Base-by-base conservation (phyloP, 805 yeast species). In the Gaillardinia entomophila region DNA sequence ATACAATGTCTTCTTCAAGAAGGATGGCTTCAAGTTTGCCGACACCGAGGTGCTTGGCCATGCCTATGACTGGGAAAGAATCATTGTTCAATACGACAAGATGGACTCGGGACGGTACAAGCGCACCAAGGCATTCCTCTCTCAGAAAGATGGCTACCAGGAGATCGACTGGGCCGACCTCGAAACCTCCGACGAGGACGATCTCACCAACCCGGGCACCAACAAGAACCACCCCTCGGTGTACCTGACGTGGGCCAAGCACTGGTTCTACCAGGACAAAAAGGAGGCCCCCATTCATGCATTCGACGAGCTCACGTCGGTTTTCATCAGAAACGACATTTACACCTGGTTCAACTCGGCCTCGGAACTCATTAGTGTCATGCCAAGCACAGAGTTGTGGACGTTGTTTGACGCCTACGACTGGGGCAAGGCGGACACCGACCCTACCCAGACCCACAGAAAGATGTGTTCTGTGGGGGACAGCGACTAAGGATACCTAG, bases 171-270 rank as follows among this genome's bases (percentile, higher is more conserved):
- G 29, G 29, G 18, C 16, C 11, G 29, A 27, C 14, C 11, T 27
- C 7, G n/a, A n/a, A n/a, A 27, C 29, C 13, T 13, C 29, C 12
- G 16, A 12, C 18, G 29, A n/a, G n/a, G 12, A n/a, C 14, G 17
- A 27, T 11, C 16, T 27, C 29, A 10, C 18, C 11, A n/a, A 27
- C n/a, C 6, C 17, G 10, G 29, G 29, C n/a, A 4, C 16, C 13
- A 16, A 18, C 13, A 5, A 12, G 17, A 16, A 27, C 17, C 29
- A 27, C 18, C 29, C 29, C n/a, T 10, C 18, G 7, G 18, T 27
- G n/a, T 27, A 27, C 29, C n/a, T 18, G 10, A 16, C 16, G 12
- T 27, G 29, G 29, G 29, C 29, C 16, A 27, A 27, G 17, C 29
- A 27, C 29, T 27, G 15, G n/a, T 12, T 12, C 6, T 27, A 12